Conservation (phyloP, 2,329 filamentous ascomycete genomes). For the Fusarium illudens region DNA sequence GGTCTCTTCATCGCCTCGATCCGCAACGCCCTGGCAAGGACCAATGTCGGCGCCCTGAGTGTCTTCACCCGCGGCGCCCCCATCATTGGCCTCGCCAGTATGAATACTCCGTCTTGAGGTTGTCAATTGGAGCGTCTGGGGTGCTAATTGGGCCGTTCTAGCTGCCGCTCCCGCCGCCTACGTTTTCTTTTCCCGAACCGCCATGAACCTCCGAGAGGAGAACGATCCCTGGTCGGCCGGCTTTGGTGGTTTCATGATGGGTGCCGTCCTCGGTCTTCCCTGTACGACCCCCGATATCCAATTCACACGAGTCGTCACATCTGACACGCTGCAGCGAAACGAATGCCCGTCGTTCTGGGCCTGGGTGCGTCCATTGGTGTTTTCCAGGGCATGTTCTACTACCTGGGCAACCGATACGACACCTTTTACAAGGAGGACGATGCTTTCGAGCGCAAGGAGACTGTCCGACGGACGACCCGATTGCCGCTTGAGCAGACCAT, state of each 20-base stretch:
- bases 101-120: conserved; percentile 6
- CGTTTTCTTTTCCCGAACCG: conserved; percentile 77
- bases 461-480: conserved; percentile 76
- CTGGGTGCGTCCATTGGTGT: conserved; percentile 67
- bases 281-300: conserved; percentile 61
- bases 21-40: conserved; percentile 85
- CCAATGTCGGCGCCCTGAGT: conserved; percentile 82
- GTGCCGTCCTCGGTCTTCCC: conserved; percentile 74
- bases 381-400: conserved; percentile 71
- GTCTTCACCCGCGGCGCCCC: conserved; percentile 82
- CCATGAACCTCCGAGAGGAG: conserved; percentile 86
- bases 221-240: conserved; percentile 80
- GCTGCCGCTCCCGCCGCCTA: conserved; percentile 71
- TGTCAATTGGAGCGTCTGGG: conserved; percentile 30
- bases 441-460: conserved; percentile 80
- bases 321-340: conserved; percentile 49
- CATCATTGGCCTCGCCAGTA: conserved; percentile 66
- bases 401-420: conserved; percentile 69
- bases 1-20: conserved; percentile 80
- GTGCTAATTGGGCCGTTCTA: conserved; percentile 54
- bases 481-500: conserved; percentile 82
- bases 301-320: conserved; percentile 10
- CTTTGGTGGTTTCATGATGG: conserved; percentile 79
- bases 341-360: conserved; percentile 75
- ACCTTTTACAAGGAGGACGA: conserved; percentile 65